Conservation (phyloP, 495 filamentous ascomycete genomes). For the Lasiosphaeria hispida region DNA sequence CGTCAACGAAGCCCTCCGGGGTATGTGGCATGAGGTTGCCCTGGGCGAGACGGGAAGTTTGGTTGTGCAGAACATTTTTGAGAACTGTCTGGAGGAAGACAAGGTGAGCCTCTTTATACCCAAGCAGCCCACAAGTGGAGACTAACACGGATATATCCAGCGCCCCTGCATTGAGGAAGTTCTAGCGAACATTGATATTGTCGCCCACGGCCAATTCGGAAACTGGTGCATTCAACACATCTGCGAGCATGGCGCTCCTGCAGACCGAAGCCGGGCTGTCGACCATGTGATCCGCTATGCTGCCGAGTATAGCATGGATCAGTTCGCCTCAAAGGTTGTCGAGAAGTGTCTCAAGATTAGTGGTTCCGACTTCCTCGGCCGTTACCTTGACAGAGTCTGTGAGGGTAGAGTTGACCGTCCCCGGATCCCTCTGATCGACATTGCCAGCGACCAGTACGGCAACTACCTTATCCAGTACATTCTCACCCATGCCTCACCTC, state of each 20-base stretch:
- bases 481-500: slow-evolving; percentile 76
- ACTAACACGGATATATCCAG: slow-evolving; percentile 50
- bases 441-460: slow-evolving; percentile 96
- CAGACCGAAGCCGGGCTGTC: slow-evolving; percentile 86
- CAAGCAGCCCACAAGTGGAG: neutral
- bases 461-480: slow-evolving; percentile 99
- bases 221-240: slow-evolving; percentile 99
- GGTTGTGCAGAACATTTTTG: slow-evolving; percentile 98
- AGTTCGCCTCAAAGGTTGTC: slow-evolving; percentile 98
- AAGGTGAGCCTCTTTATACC: slow-evolving; percentile 60
- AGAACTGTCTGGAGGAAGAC: slow-evolving; percentile 97
- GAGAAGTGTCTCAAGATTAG: slow-evolving; percentile 99
- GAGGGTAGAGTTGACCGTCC: slow-evolving; percentile 87
- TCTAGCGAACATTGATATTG: slow-evolving; percentile 85
- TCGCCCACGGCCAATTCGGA: slow-evolving; percentile 97
- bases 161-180: slow-evolving; percentile 97
- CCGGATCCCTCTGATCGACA: slow-evolving; percentile 96
- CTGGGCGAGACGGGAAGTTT: slow-evolving; percentile 95
- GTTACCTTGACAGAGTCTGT: slow-evolving; percentile 91
- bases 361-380: slow-evolving; percentile 82
- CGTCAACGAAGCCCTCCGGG: slow-evolving; percentile 90
- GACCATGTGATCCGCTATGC: slow-evolving; percentile 92
- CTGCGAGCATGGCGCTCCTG: slow-evolving; percentile 91
- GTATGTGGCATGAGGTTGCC: slow-evolving; percentile 99
- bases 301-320: slow-evolving; percentile 97